phyloP scores from a whole-genome alignment of 345 rosid species.

The Gossypium anomalum region DNA sequence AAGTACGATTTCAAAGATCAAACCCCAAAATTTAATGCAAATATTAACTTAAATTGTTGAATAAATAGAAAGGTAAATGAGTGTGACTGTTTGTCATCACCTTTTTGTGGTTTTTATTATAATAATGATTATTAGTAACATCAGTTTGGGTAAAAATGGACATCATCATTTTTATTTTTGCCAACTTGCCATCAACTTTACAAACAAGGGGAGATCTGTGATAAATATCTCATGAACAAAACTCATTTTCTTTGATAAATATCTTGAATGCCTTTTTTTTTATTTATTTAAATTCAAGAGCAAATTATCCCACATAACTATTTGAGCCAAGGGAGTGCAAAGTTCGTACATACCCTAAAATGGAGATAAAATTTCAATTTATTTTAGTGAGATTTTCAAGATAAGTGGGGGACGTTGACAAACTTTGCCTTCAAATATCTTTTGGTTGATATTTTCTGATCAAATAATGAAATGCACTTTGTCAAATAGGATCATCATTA shows the following conservation, averaged over 20 bases:
- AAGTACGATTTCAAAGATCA: background rate
- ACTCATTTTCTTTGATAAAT: background rate
- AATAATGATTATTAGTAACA: background rate
- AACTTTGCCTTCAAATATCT: background rate
- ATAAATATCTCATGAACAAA: background rate
- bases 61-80: background rate
- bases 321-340: no score
- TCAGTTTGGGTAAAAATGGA: background rate
- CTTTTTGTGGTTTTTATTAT: background rate
- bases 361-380: background rate
- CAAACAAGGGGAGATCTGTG: background rate
- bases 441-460: background rate
- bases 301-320: background rate
- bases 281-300: background rate
- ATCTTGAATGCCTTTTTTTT: background rate
- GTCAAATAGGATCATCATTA: background rate
- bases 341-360: no score
- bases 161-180: background rate
- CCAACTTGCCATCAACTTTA: background rate
- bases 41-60: background rate
- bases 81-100: background rate
- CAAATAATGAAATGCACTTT: background rate
- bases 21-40: background rate
- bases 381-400: background rate
- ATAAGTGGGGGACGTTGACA: background rate